Base-by-base conservation (phyloP, 176 grass and related monocot species). In the Lolium perenne region DNA sequence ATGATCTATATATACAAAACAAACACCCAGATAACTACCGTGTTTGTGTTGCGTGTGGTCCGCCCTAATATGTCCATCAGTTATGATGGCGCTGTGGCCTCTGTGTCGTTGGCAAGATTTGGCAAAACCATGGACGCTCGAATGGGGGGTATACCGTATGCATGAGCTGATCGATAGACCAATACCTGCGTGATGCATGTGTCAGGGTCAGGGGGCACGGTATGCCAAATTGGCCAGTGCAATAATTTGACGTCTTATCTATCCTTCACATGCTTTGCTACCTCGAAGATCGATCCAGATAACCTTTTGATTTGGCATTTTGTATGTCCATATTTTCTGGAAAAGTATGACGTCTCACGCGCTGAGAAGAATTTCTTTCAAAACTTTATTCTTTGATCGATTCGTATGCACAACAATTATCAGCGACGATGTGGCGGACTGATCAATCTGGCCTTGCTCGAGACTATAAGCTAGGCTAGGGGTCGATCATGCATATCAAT, bases 301-400 rank as follows among this genome's bases (percentile, higher is more conserved):
- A 72, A 48, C 70, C 70, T 72, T 72, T 72, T 48, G 70, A 21
- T 48, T n/a, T 72, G 70, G 70, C 70, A 22, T 7, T 72, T 72
- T 22, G 8, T 11, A 14, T 48, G 70, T 17, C 11, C 43, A 48
- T 48, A 48, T 72, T 22, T 41, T 13, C 70, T 72, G 10, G 5
- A 48, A 46, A 46, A 26, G 68, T n/a, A n/a, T n/a, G 20, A 2
- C 22, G 40, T 21, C 18, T 46, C 1, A 35, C 32, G 32, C 32
- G 46, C 46, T 47, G 46, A 47, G 46, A 47, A 47, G 8, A 47
- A 47, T 7, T 6, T 7, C 41, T 43, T 43, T 43, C 9, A 48
- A 43, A 43, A 43, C 41, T 43, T 43, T 43, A 43, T 35, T 35
- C 32, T 35, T 35, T 35, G 32, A 35, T 35, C 2, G 32, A 35